Percentiles rank a stretch among this genome's conserved stretches.
phyloP scores from a whole-genome alignment of 2,329 filamentous ascomycete species.

The Botrytis galanthina region DNA sequence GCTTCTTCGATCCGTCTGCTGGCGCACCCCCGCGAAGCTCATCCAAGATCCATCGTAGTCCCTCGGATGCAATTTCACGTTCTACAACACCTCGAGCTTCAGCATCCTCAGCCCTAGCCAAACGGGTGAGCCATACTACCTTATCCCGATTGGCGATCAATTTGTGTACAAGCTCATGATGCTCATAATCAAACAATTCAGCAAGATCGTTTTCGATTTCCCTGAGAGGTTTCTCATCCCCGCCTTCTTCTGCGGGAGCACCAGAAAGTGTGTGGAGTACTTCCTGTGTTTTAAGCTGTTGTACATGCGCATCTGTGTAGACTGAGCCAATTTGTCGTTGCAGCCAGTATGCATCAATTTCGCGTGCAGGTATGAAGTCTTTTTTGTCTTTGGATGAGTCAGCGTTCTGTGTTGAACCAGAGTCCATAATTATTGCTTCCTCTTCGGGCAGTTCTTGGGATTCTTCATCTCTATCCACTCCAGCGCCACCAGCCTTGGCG shows the following conservation, averaged over 20 bases:
- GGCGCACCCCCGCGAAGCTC: constrained; percentile 76
- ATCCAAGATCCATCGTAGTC: constrained; percentile 80
- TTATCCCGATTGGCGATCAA: constrained; percentile 90
- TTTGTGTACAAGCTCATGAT: constrained; percentile 87
- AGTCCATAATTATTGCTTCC: constrained; percentile 83
- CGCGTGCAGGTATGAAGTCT: constrained; percentile 71
- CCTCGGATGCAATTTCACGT: constrained; percentile 86
- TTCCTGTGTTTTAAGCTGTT: constrained; percentile 86
- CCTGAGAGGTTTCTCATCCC: constrained; percentile 78
- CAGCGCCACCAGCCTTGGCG: constrained; percentile 51
- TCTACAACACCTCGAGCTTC: constrained; percentile 75
- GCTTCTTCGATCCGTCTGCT: constrained; percentile 54
- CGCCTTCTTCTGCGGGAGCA: constrained; percentile 69
- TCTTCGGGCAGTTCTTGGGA: constrained; percentile 53
- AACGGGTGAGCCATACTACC: constrained; percentile 89
- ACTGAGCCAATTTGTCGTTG: constrained; percentile 86
- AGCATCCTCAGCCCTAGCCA: constrained; percentile 78
- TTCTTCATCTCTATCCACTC: constrained; percentile 49
- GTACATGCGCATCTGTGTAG: constrained; percentile 87
- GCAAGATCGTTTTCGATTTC: constrained; percentile 98
- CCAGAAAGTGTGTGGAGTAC: constrained; percentile 82
- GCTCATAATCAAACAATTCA: constrained; percentile 96
- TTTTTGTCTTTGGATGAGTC: constrained; percentile 48
- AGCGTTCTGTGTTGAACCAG: constrained; percentile 50
- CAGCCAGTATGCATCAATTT: constrained; percentile 97